These are phyloP conservation scores for Microbotryomycetes sp. DNA, from an alignment of 1,284 basidiomycete genomes.

Conservation along the genomic window DNA sequence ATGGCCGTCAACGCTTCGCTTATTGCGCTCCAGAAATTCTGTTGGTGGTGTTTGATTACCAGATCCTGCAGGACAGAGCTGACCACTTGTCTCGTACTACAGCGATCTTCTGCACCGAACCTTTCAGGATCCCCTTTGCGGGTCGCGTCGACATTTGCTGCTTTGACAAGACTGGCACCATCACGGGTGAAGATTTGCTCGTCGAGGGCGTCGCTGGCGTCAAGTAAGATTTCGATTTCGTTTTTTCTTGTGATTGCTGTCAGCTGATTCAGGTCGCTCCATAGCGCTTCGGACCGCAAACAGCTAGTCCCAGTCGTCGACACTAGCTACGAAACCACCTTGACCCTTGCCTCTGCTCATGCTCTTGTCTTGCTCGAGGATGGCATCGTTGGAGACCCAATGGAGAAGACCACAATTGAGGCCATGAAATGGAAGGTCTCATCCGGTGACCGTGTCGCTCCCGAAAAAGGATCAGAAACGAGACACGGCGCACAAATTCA, in stretches of 20 bases:
- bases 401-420: slow-evolving; percentile 96
- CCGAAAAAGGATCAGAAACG: slow-evolving; percentile 42
- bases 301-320: slow-evolving; percentile 73
- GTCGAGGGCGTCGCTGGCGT: slow-evolving; percentile 84
- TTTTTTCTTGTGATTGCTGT: background rate
- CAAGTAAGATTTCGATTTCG: slow-evolving; percentile 53
- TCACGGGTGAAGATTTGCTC: slow-evolving; percentile 90
- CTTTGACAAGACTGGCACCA: slow-evolving; percentile 96
- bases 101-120: slow-evolving; percentile 97
- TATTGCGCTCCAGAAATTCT: slow-evolving; percentile 85
- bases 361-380: slow-evolving; percentile 83
- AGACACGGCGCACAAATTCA: slow-evolving; percentile 48
- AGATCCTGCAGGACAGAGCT: slow-evolving; percentile 1
- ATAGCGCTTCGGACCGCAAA: slow-evolving; percentile 47
- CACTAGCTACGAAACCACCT: slow-evolving; percentile 67
- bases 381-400: slow-evolving; percentile 93
- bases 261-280: background rate
- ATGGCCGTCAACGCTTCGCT: slow-evolving; percentile 89
- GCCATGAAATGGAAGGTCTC: slow-evolving; percentile 82
- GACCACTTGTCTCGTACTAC: slow-evolving; percentile 1
- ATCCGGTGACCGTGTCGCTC: slow-evolving; percentile 68
- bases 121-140: slow-evolving; percentile 89
- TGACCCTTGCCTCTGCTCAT: slow-evolving; percentile 89
- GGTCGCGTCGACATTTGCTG: slow-evolving; percentile 93
- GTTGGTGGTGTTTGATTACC: slow-evolving; percentile 46